Evolutionary conservation across 352 stramenopile species (phyloP).

Genomic region (Globisporangium iwayamae): DNA sequence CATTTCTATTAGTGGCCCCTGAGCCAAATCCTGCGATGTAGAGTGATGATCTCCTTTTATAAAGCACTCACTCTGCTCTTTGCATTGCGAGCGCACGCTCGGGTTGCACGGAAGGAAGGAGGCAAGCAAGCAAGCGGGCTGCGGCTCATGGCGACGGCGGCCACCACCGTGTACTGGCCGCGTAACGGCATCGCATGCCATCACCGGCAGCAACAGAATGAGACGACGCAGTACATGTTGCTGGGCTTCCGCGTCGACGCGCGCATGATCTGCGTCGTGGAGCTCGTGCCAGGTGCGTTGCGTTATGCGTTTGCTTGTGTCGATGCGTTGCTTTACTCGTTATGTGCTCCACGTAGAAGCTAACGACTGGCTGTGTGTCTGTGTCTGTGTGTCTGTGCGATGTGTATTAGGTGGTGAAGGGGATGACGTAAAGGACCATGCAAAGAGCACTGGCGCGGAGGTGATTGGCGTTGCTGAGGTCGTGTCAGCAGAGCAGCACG

Average conservation of each 20-base stretch:
- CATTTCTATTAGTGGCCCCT: no score
- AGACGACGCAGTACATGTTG: not conserved
- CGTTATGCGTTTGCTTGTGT: no score
- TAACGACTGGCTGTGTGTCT: not conserved
- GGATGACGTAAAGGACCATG: not conserved
- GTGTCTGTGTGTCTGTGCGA: not conserved
- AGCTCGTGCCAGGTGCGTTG: constrained; percentile 13
- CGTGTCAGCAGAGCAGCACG: not conserved
- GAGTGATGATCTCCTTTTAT: no score
- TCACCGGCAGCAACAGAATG: not conserved
- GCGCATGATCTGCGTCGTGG: constrained; percentile 32
- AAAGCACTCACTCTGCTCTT: no score
- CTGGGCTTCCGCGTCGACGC: constrained; percentile 21
- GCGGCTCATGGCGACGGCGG: constrained; percentile 8
- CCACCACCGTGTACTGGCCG: constrained; percentile 48
- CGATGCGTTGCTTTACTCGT: not conserved
- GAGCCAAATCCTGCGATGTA: no score
- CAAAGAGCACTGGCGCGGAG: not conserved
- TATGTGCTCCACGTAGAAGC: not conserved
- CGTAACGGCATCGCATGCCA: not conserved
- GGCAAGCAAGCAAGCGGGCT: not conserved
- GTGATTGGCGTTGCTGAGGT: constrained; percentile 2
- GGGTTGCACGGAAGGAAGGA: no score
- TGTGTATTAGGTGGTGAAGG: not conserved
- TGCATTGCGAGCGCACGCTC: no score